Conservation (phyloP, 805 yeast species). For the Nakazawaea pomicola region DNA sequence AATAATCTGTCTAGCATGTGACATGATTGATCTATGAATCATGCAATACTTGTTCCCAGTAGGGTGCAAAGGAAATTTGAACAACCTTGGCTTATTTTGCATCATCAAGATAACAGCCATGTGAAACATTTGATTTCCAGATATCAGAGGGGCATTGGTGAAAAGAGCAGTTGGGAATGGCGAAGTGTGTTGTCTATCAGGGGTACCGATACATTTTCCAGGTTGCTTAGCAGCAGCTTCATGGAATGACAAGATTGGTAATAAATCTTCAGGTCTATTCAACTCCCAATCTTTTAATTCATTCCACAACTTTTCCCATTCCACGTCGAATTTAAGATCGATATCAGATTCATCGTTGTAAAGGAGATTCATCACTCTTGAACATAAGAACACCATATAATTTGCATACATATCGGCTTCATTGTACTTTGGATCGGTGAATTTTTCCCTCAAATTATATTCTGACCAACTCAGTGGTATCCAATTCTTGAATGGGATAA, state of each 20-base stretch:
- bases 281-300: slow-evolving; percentile 33
- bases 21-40: slow-evolving; percentile 10
- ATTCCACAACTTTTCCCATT: slow-evolving; percentile 36
- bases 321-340: slow-evolving; percentile 26
- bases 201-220: slow-evolving; percentile 11
- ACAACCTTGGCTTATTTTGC: slow-evolving; percentile 34
- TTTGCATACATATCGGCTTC: slow-evolving; percentile 25
- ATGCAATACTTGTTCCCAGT: slow-evolving; percentile 5
- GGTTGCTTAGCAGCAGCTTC: slow-evolving; percentile 16
- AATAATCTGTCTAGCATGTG: slow-evolving; percentile 32
- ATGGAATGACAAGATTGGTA: slow-evolving; percentile 20
- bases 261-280: slow-evolving; percentile 30
- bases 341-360: slow-evolving; percentile 15
- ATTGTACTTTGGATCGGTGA: slow-evolving; percentile 12
- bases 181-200: slow-evolving; percentile 12
- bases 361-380: slow-evolving; percentile 31
- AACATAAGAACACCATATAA: slow-evolving; percentile 29
- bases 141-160: slow-evolving; percentile 32
- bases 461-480: slow-evolving; percentile 20
- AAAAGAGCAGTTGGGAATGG: slow-evolving; percentile 34
- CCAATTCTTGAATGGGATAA: slow-evolving; percentile 28
- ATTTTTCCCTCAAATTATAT: slow-evolving; percentile 7
- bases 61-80: slow-evolving; percentile 19
- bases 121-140: slow-evolving; percentile 33
- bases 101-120: slow-evolving; percentile 32